Conservation (phyloP, 2,329 filamentous ascomycete species). For the Calonectria pseudoturangicola region DNA sequence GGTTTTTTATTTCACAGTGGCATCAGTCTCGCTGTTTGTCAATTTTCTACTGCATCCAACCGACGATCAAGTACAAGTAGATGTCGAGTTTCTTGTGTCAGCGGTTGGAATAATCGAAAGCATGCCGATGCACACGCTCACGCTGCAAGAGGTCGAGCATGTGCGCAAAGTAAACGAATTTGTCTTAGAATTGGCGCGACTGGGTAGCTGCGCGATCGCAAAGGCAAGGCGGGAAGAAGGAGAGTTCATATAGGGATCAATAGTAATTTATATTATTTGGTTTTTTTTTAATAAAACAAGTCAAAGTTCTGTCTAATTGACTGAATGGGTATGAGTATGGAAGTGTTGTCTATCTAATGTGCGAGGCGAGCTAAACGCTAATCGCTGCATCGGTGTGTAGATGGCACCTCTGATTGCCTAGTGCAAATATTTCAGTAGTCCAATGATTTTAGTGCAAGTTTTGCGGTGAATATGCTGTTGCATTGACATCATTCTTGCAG, state of each 20-base stretch:
- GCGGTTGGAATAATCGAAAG: constrained; percentile 65
- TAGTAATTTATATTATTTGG: not conserved
- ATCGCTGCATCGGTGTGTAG: not conserved
- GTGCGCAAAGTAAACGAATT: constrained; percentile 64
- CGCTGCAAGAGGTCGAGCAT: constrained; percentile 61
- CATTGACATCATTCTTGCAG: not conserved
- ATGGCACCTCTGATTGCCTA: too few relatives aligned
- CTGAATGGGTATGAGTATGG: too few relatives aligned
- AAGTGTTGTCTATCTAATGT: not conserved
- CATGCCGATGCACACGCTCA: constrained; percentile 54
- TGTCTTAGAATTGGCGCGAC: constrained; percentile 62
- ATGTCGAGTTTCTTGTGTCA: constrained; percentile 66
- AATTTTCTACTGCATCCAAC: constrained; percentile 70
- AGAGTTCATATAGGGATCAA: not conserved
- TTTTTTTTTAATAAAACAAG: not conserved
- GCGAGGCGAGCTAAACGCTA: too few relatives aligned
- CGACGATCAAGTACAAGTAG: constrained; percentile 62
- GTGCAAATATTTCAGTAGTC: too few relatives aligned
- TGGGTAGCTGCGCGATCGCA: constrained; percentile 64
- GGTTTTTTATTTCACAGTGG: constrained; percentile 73
- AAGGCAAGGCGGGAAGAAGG: constrained; percentile 45
- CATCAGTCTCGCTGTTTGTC: constrained; percentile 71
- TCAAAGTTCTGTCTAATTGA: too few relatives aligned
- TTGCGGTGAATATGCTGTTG: not conserved
- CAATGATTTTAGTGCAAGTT: too few relatives aligned